Evolutionary conservation across 2,329 filamentous ascomycete genomes (phyloP).

Genomic region (Sporothrix humicola): DNA sequence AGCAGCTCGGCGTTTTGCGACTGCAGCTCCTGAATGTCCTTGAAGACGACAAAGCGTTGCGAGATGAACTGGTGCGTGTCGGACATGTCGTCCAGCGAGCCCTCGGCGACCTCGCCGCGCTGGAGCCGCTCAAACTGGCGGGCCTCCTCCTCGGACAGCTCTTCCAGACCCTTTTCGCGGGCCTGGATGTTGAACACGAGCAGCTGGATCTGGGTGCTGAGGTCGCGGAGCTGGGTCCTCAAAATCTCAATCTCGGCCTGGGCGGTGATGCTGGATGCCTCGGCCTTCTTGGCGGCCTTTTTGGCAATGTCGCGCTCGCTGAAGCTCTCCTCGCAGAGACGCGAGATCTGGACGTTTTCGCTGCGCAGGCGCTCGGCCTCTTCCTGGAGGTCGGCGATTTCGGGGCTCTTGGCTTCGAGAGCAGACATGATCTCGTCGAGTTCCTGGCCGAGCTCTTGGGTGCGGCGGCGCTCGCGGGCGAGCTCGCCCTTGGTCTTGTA

Average conservation of each 20-base stretch:
- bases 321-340: conserved; percentile 80
- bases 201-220: conserved; percentile 88
- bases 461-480: conserved; percentile 73
- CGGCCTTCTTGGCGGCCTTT: conserved; percentile 78
- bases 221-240: conserved; percentile 84
- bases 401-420: conserved; percentile 83
- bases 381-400: conserved; percentile 81
- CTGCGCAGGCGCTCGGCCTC: conserved; percentile 81
- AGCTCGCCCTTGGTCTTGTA: conserved; percentile 74
- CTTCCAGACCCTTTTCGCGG: conserved; percentile 76
- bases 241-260: conserved; percentile 77
- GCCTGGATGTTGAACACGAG: conserved; percentile 86
- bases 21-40: conserved; percentile 81
- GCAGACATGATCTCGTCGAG: conserved; percentile 86
- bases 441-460: conserved; percentile 73
- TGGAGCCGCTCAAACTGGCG: conserved; percentile 78
- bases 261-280: conserved; percentile 69
- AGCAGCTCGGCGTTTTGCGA: conserved; percentile 86
- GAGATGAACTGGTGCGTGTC: conserved; percentile 90
- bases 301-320: conserved; percentile 79
- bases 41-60: conserved; percentile 87
- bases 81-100: conserved; percentile 73
- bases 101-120: conserved; percentile 74
- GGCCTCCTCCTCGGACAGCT: conserved; percentile 73
- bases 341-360: conserved; percentile 84